phyloP scores from a whole-genome alignment of 2,329 filamentous ascomycete species.

The Podosphaera aphanis region DNA sequence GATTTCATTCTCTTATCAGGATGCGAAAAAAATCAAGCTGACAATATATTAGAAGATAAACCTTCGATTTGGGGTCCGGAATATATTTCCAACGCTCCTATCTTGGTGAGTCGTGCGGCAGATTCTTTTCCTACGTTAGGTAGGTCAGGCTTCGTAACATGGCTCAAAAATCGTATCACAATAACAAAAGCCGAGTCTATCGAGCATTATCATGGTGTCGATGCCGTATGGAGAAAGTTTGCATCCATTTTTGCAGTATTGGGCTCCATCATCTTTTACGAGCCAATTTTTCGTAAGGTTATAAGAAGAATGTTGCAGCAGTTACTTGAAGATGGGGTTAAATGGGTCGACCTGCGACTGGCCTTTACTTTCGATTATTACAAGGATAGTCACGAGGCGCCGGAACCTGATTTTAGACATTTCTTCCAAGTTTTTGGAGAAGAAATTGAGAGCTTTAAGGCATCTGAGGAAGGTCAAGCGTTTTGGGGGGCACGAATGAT shows the following conservation, averaged over 20 bases:
- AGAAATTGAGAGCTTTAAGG: slow-evolving; percentile 54
- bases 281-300: slow-evolving; percentile 65
- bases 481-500: slow-evolving; percentile 78
- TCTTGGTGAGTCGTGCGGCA: slow-evolving; percentile 32
- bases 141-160: slow-evolving; percentile 46
- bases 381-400: slow-evolving; percentile 35
- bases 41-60: slow-evolving; percentile 13
- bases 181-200: slow-evolving; percentile 51
- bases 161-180: slow-evolving; percentile 50
- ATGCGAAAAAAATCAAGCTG: neutral
- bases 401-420: slow-evolving; percentile 42
- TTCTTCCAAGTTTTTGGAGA: slow-evolving; percentile 55
- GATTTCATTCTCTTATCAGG: slow-evolving; percentile 3
- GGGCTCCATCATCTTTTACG: slow-evolving; percentile 59
- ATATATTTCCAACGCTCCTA: slow-evolving; percentile 27
- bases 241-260: slow-evolving; percentile 49
- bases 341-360: slow-evolving; percentile 62
- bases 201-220: slow-evolving; percentile 59
- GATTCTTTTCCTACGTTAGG: slow-evolving; percentile 54
- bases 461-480: slow-evolving; percentile 39
- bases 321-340: slow-evolving; percentile 59
- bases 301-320: slow-evolving; percentile 46
- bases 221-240: slow-evolving; percentile 73
- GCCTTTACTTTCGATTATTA: slow-evolving; percentile 53
- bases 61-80: slow-evolving; percentile 38